Evolutionary conservation across 2,329 filamentous ascomycete genomes (phyloP).

Genomic region (Ophiostoma quercus): DNA sequence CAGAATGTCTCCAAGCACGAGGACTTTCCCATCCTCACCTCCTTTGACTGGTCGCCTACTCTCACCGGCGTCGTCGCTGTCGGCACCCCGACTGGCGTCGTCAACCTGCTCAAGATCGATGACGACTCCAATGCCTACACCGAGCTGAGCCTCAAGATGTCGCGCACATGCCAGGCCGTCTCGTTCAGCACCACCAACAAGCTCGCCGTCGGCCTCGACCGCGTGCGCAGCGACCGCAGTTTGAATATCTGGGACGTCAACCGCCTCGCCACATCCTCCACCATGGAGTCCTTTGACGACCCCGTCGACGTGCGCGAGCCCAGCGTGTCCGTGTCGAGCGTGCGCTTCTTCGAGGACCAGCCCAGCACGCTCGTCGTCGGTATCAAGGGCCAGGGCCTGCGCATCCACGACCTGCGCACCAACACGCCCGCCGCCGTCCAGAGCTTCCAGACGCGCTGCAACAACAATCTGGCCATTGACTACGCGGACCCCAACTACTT

Average conservation of each 20-base stretch:
- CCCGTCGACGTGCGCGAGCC: constrained; percentile 56
- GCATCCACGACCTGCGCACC: constrained; percentile 68
- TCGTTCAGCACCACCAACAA: constrained; percentile 69
- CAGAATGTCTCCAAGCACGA: constrained; percentile 54
- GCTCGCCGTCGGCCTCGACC: constrained; percentile 72
- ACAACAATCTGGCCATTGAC: constrained; percentile 71
- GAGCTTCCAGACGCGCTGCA: constrained; percentile 61
- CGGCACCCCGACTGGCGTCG: constrained; percentile 68
- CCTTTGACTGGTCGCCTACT: constrained; percentile 62
- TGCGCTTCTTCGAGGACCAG: constrained; percentile 74
- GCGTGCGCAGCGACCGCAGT: constrained; percentile 75
- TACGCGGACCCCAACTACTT: constrained; percentile 79
- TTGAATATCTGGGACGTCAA: constrained; percentile 79
- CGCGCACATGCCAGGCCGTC: constrained; percentile 73
- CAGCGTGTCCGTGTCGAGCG: constrained; percentile 71
- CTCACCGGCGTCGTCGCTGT: constrained; percentile 65
- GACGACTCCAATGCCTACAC: constrained; percentile 60
- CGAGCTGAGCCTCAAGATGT: constrained; percentile 66
- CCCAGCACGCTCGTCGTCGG: constrained; percentile 71
- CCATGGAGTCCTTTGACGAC: constrained; percentile 47
- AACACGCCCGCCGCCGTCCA: constrained; percentile 32
- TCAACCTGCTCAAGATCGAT: constrained; percentile 68
- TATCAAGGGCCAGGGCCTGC: constrained; percentile 67
- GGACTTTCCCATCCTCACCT: constrained; percentile 58
- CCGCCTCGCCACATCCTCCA: constrained; percentile 43